Base-by-base conservation (phyloP, 2,329 filamentous ascomycete species). In the Diaporthe helianthi region DNA sequence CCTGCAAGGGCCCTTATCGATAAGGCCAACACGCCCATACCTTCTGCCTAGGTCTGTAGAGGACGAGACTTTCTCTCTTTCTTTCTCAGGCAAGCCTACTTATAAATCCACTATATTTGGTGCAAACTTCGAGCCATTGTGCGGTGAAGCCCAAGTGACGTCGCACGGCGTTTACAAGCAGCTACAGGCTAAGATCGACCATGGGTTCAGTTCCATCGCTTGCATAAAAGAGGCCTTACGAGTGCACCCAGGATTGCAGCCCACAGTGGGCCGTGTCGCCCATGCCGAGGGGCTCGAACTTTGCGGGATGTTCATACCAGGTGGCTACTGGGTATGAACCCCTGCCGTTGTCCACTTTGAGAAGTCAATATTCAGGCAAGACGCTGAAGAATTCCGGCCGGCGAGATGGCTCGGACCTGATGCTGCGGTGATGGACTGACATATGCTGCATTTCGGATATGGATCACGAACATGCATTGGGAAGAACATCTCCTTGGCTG, bases 381-480 rank as follows among this genome's bases (percentile, higher is more conserved):
- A 71, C 26, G 72, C 68, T n/a, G 68, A 68, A 46, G 49, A 71
- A 26, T 73, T 69, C 49, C 68, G 65, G 4, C 71, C 73, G 17
- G 52, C 52, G 41, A 70, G 71, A 15, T 72, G 71, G 71, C 68
- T 74, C 7, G 71, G 66, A 38, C 33, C 68, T 52, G 67, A 70
- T 31, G 66, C 65, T 41, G 60, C 54, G 41, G 53, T 61, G 49
- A 72, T 73, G 73, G 71, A 74, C 46, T 69, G 49, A 38, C 70
- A 73, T 55, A 70, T 74, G 65, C 41, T 74, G 52, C 80, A 85
- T 65, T 87, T 87, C 72, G 85, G 85, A 3, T 82, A 81, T 3
- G 85, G 85, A 0, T 81, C 83, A 8, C 75, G 85, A 71, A 85
- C 84, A 4, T 87, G 85, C 69, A 84, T 87, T 64, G 75, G 74